Conservation (phyloP, 2,329 filamentous ascomycete species). For the Tricladium varicosporioides region DNA sequence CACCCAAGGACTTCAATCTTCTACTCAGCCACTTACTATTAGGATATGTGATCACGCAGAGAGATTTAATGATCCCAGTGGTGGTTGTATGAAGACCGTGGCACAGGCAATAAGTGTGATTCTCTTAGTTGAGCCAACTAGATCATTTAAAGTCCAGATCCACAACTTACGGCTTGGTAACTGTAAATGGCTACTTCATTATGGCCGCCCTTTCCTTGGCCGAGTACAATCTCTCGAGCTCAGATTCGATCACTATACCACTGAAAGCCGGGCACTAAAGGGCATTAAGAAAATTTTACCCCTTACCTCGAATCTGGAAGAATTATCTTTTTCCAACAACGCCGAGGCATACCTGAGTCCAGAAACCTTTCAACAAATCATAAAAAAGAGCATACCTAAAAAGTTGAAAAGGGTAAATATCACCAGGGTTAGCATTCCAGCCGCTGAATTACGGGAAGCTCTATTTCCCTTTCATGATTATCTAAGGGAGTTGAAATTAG, state of each 20-base stretch:
- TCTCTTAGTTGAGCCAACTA: neutral
- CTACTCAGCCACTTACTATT: neutral
- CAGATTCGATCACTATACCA: neutral
- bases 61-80: neutral
- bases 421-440: neutral
- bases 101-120: neutral
- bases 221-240: neutral
- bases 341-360: neutral
- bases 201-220: neutral
- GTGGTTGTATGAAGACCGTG: neutral
- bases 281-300: neutral
- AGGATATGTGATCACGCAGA: neutral
- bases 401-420: neutral
- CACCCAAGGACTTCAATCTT: neutral
- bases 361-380: neutral
- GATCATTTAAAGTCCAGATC: neutral
- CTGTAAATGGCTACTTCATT: neutral
- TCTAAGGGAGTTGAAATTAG: neutral
- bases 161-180: neutral
- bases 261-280: neutral
- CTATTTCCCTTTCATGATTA: neutral
- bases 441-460: neutral
- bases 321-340: neutral
- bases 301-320: neutral
- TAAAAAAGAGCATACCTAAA: neutral